These are phyloP conservation scores for Dioszegia hungarica DNA, from an alignment of 768 basidiomycete genomes.

Conservation along the genomic window DNA sequence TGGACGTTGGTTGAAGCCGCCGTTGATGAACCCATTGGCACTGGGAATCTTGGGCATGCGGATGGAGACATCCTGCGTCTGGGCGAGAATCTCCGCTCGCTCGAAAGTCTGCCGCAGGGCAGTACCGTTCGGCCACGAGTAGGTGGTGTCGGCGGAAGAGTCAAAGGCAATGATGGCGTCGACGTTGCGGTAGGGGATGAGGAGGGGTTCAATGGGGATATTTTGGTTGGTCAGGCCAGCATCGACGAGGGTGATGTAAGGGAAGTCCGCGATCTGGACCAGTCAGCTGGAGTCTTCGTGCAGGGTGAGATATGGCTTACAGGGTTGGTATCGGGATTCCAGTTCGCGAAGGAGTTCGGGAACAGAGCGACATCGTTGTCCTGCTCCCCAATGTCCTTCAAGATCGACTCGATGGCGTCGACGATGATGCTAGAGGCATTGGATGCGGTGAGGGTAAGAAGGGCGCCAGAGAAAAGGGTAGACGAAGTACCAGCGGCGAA, in stretches of 20 bases:
- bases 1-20: conserved; percentile 41
- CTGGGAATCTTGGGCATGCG: conserved; percentile 46
- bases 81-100: conserved; percentile 18
- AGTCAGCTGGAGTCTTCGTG: neutral
- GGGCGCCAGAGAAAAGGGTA: conserved; percentile 47
- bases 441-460: conserved; percentile 29
- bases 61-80: conserved; percentile 19
- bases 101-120: conserved; percentile 51
- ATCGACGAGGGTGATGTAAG: conserved; percentile 46
- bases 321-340: conserved; percentile 35
- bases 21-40: conserved; percentile 45
- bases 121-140: conserved; percentile 66
- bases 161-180: conserved; percentile 77
- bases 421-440: conserved; percentile 31
- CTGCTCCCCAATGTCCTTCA: conserved; percentile 27
- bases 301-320: conserved; percentile 18
- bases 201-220: conserved; percentile 65
- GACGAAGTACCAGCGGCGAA: conserved; percentile 71
- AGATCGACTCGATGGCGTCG: conserved; percentile 37
- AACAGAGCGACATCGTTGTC: conserved; percentile 46
- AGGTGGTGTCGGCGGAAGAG: conserved; percentile 52
- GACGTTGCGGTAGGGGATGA: conserved; percentile 63
- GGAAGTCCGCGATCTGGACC: conserved; percentile 30
- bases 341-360: conserved; percentile 48
- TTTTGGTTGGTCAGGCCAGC: conserved; percentile 51